Percentiles rank a stretch among this genome's conserved stretches.
Conservation (phyloP, 495 filamentous ascomycete genomes). For the Astrocystis sublimbata region DNA sequence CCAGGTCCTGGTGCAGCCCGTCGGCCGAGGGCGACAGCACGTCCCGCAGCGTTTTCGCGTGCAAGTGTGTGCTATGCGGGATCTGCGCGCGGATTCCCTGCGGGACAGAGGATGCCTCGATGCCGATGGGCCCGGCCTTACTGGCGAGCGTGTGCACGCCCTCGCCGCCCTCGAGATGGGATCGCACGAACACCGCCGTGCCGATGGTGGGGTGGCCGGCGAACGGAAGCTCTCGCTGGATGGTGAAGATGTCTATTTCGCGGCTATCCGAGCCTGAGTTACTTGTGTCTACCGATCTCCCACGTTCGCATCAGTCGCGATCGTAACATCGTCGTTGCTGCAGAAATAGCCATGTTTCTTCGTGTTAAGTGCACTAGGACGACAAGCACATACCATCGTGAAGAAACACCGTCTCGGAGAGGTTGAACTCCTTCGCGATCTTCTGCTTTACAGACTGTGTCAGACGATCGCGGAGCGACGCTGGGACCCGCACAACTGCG, state of each 20-base stretch:
- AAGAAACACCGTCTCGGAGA: slow-evolving; percentile 82
- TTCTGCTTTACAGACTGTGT: slow-evolving; percentile 59
- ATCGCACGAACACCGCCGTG: slow-evolving; percentile 56
- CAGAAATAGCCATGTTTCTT: neutral
- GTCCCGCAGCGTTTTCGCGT: slow-evolving; percentile 40
- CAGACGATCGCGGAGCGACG: slow-evolving; percentile 30
- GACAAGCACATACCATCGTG: slow-evolving; percentile 40
- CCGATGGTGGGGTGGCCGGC: slow-evolving; percentile 81
- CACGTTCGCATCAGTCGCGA: neutral
- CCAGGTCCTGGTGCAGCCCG: slow-evolving; percentile 26
- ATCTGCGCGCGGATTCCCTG: slow-evolving; percentile 53
- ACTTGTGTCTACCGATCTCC: neutral
- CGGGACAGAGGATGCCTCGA: slow-evolving; percentile 18
- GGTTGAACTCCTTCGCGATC: slow-evolving; percentile 79
- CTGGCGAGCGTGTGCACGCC: slow-evolving; percentile 50
- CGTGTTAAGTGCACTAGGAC: neutral
- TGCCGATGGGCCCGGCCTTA: slow-evolving; percentile 59
- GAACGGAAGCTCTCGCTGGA: slow-evolving; percentile 64
- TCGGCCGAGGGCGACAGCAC: slow-evolving; percentile 6
- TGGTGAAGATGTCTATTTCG: slow-evolving; percentile 71
- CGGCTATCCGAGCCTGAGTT: slow-evolving; percentile 24
- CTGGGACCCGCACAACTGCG: slow-evolving; percentile 59
- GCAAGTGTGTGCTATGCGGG: slow-evolving; percentile 67
- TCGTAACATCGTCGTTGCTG: neutral
- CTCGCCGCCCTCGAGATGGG: slow-evolving; percentile 21